These are phyloP conservation scores for Aspergillus amoenus DNA, from an alignment of 2,329 filamentous ascomycete genomes.

Conservation along the genomic window DNA sequence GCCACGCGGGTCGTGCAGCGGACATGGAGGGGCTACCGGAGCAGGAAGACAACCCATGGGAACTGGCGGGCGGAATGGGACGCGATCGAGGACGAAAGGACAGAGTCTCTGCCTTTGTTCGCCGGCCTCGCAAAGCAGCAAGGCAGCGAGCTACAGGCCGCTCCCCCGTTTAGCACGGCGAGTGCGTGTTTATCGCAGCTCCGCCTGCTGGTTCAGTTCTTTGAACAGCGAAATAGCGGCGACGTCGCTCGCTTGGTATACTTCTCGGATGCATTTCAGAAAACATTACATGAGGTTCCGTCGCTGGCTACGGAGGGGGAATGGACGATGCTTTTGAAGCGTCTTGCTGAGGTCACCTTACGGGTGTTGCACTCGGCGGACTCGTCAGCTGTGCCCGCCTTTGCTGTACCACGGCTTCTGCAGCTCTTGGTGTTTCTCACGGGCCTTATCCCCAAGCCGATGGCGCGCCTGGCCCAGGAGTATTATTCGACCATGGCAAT, in stretches of 20 bases:
- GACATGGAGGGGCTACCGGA: constrained; percentile 75
- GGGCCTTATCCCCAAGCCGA: constrained; percentile 40
- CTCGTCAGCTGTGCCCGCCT: constrained; percentile 18
- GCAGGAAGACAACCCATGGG: constrained; percentile 59
- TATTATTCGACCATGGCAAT: constrained; percentile 43
- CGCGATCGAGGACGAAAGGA: constrained; percentile 49
- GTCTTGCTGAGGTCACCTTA: constrained; percentile 39
- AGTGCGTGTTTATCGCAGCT: constrained; percentile 52
- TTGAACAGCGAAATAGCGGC: constrained; percentile 51
- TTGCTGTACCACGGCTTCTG: constrained; percentile 34
- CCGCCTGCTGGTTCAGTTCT: constrained; percentile 67
- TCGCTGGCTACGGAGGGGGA: constrained; percentile 39
- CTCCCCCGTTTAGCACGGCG: constrained; percentile 34
- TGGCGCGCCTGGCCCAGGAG: constrained; percentile 36
- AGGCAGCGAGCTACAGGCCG: constrained; percentile 50
- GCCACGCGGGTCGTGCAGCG: constrained; percentile 74
- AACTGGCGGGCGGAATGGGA: constrained; percentile 65
- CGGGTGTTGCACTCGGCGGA: constrained; percentile 31
- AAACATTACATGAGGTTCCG: constrained; percentile 37
- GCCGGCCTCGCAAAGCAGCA: constrained; percentile 41
- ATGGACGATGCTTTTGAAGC: constrained; percentile 41
- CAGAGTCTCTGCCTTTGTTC: constrained; percentile 26
- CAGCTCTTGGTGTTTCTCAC: constrained; percentile 37
- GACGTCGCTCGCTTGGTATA: constrained; percentile 45
- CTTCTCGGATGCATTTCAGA: constrained; percentile 43